Percentiles rank a stretch among this genome's conserved stretches.
These are phyloP conservation scores for Poa annua DNA, from an alignment of 176 grass and related monocot species.

Conservation along the genomic window DNA sequence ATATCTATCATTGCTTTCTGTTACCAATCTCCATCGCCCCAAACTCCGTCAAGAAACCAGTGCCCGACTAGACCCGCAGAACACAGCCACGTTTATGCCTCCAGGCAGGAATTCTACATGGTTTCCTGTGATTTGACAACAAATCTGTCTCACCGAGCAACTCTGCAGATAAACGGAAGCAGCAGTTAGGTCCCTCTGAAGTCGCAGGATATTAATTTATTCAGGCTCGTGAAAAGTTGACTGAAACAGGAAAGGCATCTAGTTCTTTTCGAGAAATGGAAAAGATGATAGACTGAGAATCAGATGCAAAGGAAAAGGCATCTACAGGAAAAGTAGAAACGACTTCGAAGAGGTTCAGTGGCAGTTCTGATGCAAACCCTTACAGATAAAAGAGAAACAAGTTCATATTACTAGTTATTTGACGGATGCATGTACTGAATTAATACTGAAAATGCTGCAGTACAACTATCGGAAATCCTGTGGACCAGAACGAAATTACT, in stretches of 20 bases:
- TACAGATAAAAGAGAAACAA: not conserved
- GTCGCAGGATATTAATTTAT: not conserved
- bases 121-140: not conserved
- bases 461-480: not conserved
- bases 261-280: constrained; percentile 24
- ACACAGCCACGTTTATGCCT: not conserved
- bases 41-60: constrained; percentile 35
- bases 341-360: not conserved
- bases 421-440: not conserved
- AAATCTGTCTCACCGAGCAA: not conserved
- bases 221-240: constrained; percentile 10
- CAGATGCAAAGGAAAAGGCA: not conserved
- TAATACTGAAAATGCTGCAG: not conserved
- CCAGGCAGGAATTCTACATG: not conserved
- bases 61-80: not conserved
- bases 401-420: not conserved
- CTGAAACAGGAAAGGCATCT: not conserved
- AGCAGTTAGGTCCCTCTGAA: not conserved
- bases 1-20: constrained; percentile 8
- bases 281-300: not conserved
- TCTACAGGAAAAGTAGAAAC: not conserved
- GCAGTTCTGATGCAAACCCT: not conserved
- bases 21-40: not conserved
- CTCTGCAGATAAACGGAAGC: constrained; percentile 15
- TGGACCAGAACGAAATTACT: constrained; percentile 3